These are phyloP conservation scores for Penicillium maclennaniae DNA, from an alignment of 495 filamentous ascomycete genomes.

Conservation along the genomic window DNA sequence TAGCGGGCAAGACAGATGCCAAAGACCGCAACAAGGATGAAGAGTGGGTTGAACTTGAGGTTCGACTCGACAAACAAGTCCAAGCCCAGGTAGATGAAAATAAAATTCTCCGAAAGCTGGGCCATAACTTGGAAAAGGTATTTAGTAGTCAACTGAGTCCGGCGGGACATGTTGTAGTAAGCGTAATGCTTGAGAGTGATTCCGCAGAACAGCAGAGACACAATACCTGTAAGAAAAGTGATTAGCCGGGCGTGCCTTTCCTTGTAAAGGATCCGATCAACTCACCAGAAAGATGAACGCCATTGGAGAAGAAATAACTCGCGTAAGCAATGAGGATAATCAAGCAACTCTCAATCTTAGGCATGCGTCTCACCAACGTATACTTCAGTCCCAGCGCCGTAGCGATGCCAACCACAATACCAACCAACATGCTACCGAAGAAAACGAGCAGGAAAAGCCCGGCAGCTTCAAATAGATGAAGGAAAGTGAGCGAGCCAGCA, in stretches of 20 bases:
- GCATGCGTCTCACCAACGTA: conserved; percentile 84
- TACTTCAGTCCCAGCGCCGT: conserved; percentile 89
- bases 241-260: neutral
- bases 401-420: conserved; percentile 77
- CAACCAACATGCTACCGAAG: conserved; percentile 88
- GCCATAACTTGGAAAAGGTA: conserved; percentile 94
- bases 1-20: conserved; percentile 91
- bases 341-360: conserved; percentile 94
- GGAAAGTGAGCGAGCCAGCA: conserved; percentile 58
- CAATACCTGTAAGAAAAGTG: conserved; percentile 67
- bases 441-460: conserved; percentile 95
- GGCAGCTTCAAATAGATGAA: conserved; percentile 81
- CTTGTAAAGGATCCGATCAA: neutral
- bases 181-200: conserved; percentile 98
- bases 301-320: conserved; percentile 96
- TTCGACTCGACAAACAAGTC: conserved; percentile 87
- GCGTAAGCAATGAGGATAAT: conserved; percentile 92
- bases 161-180: conserved; percentile 99
- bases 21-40: conserved; percentile 86
- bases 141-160: conserved; percentile 96
- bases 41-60: conserved; percentile 89
- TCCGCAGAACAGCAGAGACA: conserved; percentile 93
- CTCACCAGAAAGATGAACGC: conserved; percentile 88
- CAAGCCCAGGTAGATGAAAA: conserved; percentile 96
- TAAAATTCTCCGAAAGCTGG: conserved; percentile 97